Evolutionary conservation across 345 rosid species (phyloP).

Genomic region (Dovyalis caffra): DNA sequence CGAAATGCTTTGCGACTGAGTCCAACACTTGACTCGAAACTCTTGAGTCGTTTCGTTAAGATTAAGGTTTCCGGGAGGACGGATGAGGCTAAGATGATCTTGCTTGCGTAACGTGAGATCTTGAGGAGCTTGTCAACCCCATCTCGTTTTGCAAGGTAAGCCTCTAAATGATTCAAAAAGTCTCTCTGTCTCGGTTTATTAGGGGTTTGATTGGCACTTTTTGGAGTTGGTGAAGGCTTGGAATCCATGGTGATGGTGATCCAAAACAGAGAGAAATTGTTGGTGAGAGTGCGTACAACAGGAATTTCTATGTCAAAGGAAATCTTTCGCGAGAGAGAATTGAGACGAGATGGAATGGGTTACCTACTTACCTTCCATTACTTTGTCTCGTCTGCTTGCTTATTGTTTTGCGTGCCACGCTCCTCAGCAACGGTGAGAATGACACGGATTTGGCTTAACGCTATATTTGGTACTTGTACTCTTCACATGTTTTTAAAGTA

Average conservation of each 20-base stretch:
- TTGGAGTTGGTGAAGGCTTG: background rate
- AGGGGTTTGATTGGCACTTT: background rate
- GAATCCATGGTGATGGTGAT: background rate
- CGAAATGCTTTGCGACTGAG: slow-evolving; percentile 96
- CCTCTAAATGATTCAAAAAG: slow-evolving; percentile 48
- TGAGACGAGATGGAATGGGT: background rate
- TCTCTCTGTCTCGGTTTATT: slow-evolving; percentile 2
- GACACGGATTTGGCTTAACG: too few species aligned
- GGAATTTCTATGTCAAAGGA: background rate
- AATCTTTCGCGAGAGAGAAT: background rate
- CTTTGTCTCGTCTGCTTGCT: background rate
- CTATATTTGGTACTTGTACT: too few species aligned
- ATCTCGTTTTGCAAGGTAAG: slow-evolving; percentile 55
- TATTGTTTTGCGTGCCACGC: background rate
- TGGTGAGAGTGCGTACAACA: background rate
- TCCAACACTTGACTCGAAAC: slow-evolving; percentile 94
- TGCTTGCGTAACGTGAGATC: slow-evolving; percentile 83
- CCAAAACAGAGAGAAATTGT: background rate
- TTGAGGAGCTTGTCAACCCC: slow-evolving; percentile 92
- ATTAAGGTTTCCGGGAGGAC: slow-evolving; percentile 46
- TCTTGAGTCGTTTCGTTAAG: slow-evolving; percentile 47
- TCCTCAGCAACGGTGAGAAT: too few species aligned
- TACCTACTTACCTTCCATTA: background rate
- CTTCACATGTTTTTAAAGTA: too few species aligned
- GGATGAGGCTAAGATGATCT: slow-evolving; percentile 72